Evolutionary conservation across 768 basidiomycete species (phyloP).

Genomic region (Termitomyces sp.): DNA sequence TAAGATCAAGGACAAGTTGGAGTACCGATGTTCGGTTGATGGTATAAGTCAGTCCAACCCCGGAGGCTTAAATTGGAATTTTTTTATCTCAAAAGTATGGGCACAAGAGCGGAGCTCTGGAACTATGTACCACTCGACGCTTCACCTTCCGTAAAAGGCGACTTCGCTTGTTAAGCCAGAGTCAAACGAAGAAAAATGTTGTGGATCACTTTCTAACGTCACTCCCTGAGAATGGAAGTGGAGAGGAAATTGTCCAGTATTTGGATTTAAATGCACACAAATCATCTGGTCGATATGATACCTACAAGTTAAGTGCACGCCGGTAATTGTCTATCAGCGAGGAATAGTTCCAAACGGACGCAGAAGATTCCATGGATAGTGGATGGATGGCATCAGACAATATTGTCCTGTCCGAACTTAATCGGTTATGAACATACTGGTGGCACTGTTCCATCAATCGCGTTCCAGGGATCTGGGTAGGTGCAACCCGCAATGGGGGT

Average conservation of each 20-base stretch:
- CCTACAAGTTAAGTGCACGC: neutral
- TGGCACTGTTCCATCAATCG: slow-evolving; percentile 28
- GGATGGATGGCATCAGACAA: neutral
- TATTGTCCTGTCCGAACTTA: neutral
- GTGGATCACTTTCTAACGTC: neutral
- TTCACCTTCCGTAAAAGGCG: no score
- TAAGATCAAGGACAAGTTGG: neutral
- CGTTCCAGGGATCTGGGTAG: slow-evolving; percentile 48
- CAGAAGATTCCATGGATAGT: neutral
- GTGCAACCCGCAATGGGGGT: slow-evolving; percentile 48
- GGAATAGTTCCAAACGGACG: neutral
- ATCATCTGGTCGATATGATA: neutral
- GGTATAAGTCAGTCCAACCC: neutral
- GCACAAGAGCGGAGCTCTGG: neutral
- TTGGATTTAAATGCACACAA: neutral
- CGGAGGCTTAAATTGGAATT: neutral
- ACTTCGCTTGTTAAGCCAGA: no score
- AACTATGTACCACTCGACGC: neutral
- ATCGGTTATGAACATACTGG: slow-evolving; percentile 15
- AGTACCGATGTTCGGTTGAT: neutral
- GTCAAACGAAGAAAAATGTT: neutral
- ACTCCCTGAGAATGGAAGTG: neutral
- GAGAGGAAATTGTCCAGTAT: neutral
- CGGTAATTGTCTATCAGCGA: neutral
- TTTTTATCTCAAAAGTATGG: neutral